Evolutionary conservation across 2,329 filamentous ascomycete genomes (phyloP).

Genomic region (Calonectria hongkongensis): DNA sequence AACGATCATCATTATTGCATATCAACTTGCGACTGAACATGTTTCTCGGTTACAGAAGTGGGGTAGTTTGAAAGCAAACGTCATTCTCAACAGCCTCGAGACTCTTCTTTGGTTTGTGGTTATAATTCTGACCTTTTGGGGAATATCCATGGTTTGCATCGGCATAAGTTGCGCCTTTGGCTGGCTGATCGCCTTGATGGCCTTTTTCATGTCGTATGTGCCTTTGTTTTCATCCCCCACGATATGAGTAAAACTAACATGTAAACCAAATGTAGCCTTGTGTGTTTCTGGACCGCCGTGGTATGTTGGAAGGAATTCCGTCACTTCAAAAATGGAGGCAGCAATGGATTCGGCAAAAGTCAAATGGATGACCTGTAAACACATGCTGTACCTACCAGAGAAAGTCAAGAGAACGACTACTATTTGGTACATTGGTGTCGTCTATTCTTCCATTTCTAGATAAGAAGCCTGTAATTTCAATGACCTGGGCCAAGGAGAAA

Average conservation of each 20-base stretch:
- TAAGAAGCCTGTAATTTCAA: too few species aligned
- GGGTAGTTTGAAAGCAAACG: constrained; percentile 8
- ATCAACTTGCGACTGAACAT: constrained; percentile 16
- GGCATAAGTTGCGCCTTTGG: constrained; percentile 23
- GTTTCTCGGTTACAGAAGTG: constrained; percentile 7
- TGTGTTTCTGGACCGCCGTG: neutral
- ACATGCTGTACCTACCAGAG: too few species aligned
- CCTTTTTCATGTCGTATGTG: constrained; percentile 9
- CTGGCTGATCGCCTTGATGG: constrained; percentile 14
- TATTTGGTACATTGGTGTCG: too few species aligned
- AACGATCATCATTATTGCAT: constrained; percentile 4
- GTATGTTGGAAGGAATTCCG: neutral
- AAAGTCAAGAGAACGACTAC: too few species aligned
- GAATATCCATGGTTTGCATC: constrained; percentile 24
- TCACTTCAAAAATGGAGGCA: neutral
- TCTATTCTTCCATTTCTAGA: too few species aligned
- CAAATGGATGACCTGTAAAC: too few species aligned
- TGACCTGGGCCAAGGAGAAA: too few species aligned
- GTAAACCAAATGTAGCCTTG: neutral
- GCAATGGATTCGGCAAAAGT: neutral
- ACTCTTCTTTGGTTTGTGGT: constrained; percentile 17
- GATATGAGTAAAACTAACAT: neutral
- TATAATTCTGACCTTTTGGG: constrained; percentile 1
- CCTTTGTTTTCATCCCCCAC: neutral
- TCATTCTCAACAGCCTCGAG: constrained; percentile 19